Evolutionary conservation across 495 filamentous ascomycete species (phyloP).

Genomic region (Sordaria brevicollis): DNA sequence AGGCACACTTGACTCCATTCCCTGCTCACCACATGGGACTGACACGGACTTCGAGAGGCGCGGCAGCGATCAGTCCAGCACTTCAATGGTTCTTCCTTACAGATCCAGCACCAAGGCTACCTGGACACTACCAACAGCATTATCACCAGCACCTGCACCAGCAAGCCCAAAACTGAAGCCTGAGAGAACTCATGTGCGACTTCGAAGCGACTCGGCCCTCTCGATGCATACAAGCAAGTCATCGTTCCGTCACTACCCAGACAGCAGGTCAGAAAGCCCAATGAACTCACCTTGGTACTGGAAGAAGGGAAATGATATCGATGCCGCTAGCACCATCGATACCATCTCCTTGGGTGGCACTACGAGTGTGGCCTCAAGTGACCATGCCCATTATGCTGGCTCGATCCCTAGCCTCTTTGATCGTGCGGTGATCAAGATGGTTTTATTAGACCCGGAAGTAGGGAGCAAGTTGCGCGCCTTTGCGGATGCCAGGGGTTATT

Average conservation of each 20-base stretch:
- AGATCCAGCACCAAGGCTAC: conserved; percentile 4
- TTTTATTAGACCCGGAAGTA: conserved; percentile 35
- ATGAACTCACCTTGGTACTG: not conserved
- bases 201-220: conserved; percentile 32
- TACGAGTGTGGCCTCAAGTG: not conserved
- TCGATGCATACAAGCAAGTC: conserved; percentile 23
- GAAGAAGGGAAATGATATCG: conserved; percentile 2
- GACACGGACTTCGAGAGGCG: conserved; percentile 5
- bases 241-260: conserved; percentile 24
- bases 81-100: conserved; percentile 2
- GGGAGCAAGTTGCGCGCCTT: conserved; percentile 32
- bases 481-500: conserved; percentile 29
- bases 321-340: conserved; percentile 11
- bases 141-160: conserved; percentile 17
- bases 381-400: not conserved
- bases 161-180: conserved; percentile 2
- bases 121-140: conserved; percentile 1
- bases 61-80: conserved; percentile 8
- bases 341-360: not conserved
- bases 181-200: conserved; percentile 12
- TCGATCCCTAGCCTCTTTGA: conserved; percentile 32
- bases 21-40: not conserved
- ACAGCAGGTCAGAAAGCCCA: conserved; percentile 20
- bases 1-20: conserved; percentile 12
- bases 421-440: conserved; percentile 35